Evolutionary conservation across 2,329 filamentous ascomycete genomes (phyloP).

Genomic region (Venturia asperata): DNA sequence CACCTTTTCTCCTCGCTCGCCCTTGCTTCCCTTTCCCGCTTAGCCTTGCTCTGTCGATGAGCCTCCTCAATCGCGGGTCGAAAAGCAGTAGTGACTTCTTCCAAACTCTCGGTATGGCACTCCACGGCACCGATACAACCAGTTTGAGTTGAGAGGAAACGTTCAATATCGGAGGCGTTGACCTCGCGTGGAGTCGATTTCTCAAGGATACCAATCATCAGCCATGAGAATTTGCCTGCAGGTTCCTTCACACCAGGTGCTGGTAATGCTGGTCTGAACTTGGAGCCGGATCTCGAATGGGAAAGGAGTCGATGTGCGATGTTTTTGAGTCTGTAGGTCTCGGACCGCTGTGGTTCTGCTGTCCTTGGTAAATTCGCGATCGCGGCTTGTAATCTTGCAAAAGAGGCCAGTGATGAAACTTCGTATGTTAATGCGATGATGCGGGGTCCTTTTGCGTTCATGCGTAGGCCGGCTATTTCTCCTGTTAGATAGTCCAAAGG

Average conservation of each 20-base stretch:
- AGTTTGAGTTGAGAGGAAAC: background rate
- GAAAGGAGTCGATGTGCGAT: background rate
- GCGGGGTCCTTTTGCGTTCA: slow-evolving; percentile 1
- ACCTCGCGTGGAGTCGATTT: background rate
- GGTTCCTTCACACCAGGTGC: background rate
- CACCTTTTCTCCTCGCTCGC: slow-evolving; percentile 7
- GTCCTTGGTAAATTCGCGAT: background rate
- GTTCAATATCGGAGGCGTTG: background rate
- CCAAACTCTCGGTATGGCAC: background rate
- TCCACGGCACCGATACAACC: slow-evolving; percentile 4
- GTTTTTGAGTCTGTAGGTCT: background rate
- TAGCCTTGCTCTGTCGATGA: slow-evolving; percentile 6
- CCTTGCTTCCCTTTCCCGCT: slow-evolving; percentile 1
- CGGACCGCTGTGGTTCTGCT: background rate
- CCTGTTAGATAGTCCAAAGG: slow-evolving; percentile 4
- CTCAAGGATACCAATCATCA: background rate
- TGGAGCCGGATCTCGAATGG: background rate
- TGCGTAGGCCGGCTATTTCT: background rate
- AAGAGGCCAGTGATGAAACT: slow-evolving; percentile 6
- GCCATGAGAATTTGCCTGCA: slow-evolving; percentile 4
- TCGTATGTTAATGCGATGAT: slow-evolving; percentile 6
- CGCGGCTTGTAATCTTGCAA: background rate
- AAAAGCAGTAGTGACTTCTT: slow-evolving; percentile 7
- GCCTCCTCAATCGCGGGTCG: slow-evolving; percentile 7
- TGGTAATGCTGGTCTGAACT: background rate